Percentiles rank a stretch among this genome's conserved stretches.
Evolutionary conservation across 2,329 filamentous ascomycete genomes (phyloP).

Genomic region (Chrysoporthe deuterocubensis): DNA sequence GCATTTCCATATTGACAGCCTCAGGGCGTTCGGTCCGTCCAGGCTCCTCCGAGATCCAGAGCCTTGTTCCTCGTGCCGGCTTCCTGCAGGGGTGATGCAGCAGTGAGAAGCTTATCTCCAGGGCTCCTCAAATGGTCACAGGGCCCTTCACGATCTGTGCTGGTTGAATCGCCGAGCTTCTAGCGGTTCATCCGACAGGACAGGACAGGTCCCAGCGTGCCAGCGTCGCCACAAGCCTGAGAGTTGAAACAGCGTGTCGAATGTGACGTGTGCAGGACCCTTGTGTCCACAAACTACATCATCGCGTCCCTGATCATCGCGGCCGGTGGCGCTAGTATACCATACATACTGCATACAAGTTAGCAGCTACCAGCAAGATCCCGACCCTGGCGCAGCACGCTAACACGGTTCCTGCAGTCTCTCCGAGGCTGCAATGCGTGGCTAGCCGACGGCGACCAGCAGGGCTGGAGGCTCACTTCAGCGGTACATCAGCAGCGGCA

Average conservation of each 20-base stretch:
- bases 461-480: neutral
- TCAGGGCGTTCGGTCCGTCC: neutral
- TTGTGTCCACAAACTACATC: conserved; percentile 22
- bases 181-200: conserved; percentile 6
- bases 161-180: neutral
- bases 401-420: neutral
- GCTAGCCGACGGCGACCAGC: neutral
- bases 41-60: neutral
- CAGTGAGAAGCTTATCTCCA: conserved; percentile 6
- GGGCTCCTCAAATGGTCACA: neutral
- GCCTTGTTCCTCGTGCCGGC: conserved; percentile 6
- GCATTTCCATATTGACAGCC: neutral
- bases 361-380: neutral
- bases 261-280: conserved; percentile 24
- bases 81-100: conserved; percentile 16
- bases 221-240: neutral
- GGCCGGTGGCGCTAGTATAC: neutral
- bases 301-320: conserved; percentile 20
- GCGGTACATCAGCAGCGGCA: neutral
- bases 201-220: neutral
- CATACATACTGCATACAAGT: neutral
- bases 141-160: neutral
- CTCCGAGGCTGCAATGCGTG: neutral
- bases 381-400: neutral
- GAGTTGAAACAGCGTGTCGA: neutral